A percentile compares a stretch with the other conserved stretches of the same genome.
phyloP scores from a whole-genome alignment of 768 basidiomycete species.

The Leccinum ochraceum region DNA sequence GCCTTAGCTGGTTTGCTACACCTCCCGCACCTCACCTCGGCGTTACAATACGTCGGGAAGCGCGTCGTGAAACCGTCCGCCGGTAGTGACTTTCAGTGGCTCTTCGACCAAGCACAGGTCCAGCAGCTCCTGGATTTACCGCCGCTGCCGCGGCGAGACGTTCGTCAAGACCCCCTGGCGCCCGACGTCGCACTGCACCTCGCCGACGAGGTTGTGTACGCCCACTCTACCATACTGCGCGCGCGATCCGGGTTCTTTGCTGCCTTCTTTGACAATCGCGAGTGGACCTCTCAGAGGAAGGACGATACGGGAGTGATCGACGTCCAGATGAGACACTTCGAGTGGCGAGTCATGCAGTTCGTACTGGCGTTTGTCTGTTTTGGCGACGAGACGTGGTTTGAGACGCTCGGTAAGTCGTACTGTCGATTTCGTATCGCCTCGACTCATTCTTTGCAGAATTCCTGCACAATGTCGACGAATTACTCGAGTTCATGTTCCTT shows the following conservation, averaged over 20 bases:
- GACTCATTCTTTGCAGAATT: slow-evolving; percentile 47
- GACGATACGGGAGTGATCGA: slow-evolving; percentile 50
- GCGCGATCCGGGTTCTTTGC: slow-evolving; percentile 83
- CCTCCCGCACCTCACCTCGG: slow-evolving; percentile 52
- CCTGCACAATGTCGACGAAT: slow-evolving; percentile 62
- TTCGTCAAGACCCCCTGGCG: slow-evolving; percentile 33
- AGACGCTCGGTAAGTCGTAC: slow-evolving; percentile 56
- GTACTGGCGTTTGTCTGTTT: slow-evolving; percentile 79
- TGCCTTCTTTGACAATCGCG: slow-evolving; percentile 77
- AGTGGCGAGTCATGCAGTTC: slow-evolving; percentile 72
- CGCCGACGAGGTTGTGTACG: slow-evolving; percentile 61
- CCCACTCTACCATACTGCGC: slow-evolving; percentile 77
- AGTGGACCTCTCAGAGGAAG: slow-evolving; percentile 75
- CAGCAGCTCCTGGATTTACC: slow-evolving; percentile 2
- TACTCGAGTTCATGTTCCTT: slow-evolving; percentile 84
- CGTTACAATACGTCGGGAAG: slow-evolving; percentile 65
- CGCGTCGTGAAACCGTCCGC: slow-evolving; percentile 51
- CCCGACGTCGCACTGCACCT: slow-evolving; percentile 76
- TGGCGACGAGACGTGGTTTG: slow-evolving; percentile 72
- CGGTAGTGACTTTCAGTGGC: slow-evolving; percentile 44
- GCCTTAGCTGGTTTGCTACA: slow-evolving; percentile 57
- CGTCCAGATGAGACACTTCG: slow-evolving; percentile 72
- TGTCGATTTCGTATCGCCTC: background rate
- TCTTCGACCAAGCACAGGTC: slow-evolving; percentile 41
- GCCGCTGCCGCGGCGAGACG: slow-evolving; percentile 8